Conservation (phyloP, 352 stramenopile genomes). For the Phytopythium chamaehyphon region DNA sequence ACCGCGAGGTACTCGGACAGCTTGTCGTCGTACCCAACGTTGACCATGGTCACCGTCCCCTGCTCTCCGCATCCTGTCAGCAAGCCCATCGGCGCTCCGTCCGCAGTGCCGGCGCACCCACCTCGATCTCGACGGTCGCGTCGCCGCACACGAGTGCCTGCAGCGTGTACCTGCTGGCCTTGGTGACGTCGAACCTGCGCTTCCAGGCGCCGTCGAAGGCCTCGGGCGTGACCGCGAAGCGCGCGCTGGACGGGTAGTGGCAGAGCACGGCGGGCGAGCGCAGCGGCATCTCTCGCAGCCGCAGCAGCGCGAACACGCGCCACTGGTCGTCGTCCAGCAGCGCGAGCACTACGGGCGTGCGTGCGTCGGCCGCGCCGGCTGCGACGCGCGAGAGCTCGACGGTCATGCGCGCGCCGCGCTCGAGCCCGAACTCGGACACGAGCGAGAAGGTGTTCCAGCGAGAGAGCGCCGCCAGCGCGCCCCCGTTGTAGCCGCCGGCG, state of each 20-base stretch:
- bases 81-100: not conserved
- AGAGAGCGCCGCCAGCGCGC: constrained; percentile 13
- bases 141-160: constrained; percentile 55
- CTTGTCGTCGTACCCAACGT: constrained; percentile 41
- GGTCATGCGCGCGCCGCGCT: constrained; percentile 35
- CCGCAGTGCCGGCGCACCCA: too few relatives aligned
- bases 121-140: constrained; percentile 43
- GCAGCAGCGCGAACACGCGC: constrained; percentile 52
- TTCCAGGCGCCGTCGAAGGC: constrained; percentile 8
- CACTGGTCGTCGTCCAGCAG: constrained; percentile 65
- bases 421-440: constrained; percentile 57
- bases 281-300: constrained; percentile 53
- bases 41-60: constrained; percentile 46
- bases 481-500: not conserved
- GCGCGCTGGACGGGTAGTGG: constrained; percentile 50
- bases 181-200: constrained; percentile 31
- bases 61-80: constrained; percentile 1
- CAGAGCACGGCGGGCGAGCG: constrained; percentile 50
- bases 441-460: constrained; percentile 65
- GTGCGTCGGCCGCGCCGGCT: not conserved
- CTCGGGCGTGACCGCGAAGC: constrained; percentile 29
- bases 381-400: constrained; percentile 26
- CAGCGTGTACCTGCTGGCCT: constrained; percentile 53
- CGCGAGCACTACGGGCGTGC: constrained; percentile 46
- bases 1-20: constrained; percentile 62